phyloP scores from a whole-genome alignment of 2,329 filamentous ascomycete species.

The Mollisia scopiformis region DNA sequence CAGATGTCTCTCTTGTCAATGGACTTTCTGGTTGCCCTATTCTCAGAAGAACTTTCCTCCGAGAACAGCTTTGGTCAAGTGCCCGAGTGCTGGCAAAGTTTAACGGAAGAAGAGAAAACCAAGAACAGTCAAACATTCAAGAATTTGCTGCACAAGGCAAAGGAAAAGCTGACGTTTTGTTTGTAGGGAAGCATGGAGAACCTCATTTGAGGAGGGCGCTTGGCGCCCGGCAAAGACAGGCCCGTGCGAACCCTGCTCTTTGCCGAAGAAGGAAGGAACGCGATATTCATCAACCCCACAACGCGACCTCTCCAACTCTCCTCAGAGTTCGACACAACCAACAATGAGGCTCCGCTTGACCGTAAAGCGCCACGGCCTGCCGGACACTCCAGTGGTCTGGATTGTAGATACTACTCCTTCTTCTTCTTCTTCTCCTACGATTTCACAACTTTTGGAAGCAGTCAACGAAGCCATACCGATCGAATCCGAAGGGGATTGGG shows the following conservation, averaged over 20 bases:
- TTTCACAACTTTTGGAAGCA: slow-evolving; percentile 76
- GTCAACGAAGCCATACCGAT: slow-evolving; percentile 82
- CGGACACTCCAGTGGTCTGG: slow-evolving; percentile 74
- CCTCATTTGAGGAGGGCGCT: neutral
- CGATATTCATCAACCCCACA: neutral
- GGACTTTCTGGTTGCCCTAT: neutral
- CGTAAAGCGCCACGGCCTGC: slow-evolving; percentile 74
- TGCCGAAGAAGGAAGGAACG: neutral
- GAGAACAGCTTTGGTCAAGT: too few species aligned
- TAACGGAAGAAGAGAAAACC: too few species aligned
- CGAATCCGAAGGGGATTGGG: slow-evolving; percentile 75
- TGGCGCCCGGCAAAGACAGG: neutral
- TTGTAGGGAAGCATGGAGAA: neutral
- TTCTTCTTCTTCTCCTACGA: slow-evolving; percentile 57
- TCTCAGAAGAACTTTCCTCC: neutral
- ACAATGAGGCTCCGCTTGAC: slow-evolving; percentile 74
- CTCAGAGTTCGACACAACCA: neutral
- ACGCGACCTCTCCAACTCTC: neutral
- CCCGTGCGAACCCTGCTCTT: neutral
- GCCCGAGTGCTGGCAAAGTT: too few species aligned
- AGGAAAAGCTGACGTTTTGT: neutral
- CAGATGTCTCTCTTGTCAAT: neutral
- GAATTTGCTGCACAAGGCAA: too few species aligned
- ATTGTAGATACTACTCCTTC: slow-evolving; percentile 53
- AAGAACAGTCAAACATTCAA: too few species aligned